phyloP scores from a whole-genome alignment of 768 basidiomycete genomes.

The Russula earlei region DNA sequence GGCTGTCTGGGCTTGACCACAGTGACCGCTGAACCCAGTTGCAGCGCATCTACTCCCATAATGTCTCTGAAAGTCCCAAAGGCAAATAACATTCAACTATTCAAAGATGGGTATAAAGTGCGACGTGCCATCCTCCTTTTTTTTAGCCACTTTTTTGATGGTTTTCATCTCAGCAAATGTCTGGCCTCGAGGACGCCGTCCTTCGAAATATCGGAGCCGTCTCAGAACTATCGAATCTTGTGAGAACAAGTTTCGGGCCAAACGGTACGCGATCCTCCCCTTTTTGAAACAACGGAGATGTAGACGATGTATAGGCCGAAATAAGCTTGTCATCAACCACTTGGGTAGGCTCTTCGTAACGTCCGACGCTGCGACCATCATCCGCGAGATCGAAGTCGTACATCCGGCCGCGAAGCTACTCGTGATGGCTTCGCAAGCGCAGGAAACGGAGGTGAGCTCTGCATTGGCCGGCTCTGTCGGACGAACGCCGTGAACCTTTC shows the following conservation, averaged over 20 bases:
- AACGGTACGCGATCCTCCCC: constrained; percentile 55
- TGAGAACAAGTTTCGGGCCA: constrained; percentile 92
- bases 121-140: constrained; percentile 5
- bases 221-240: constrained; percentile 88
- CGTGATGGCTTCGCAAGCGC: constrained; percentile 97
- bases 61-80: constrained; percentile 97
- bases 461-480: not conserved
- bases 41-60: not conserved
- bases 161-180: constrained; percentile 44
- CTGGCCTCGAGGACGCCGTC: constrained; percentile 95
- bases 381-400: constrained; percentile 94
- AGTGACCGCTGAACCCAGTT: not conserved
- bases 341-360: constrained; percentile 93
- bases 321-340: constrained; percentile 97
- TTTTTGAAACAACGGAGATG: not conserved
- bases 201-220: constrained; percentile 94
- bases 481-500: not conserved
- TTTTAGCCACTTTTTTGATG: not conserved
- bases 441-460: constrained; percentile 78
- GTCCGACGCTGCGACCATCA: constrained; percentile 97
- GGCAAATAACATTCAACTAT: constrained; percentile 77
- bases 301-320: constrained; percentile 52
- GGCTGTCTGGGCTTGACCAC: no score
- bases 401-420: constrained; percentile 98
- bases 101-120: constrained; percentile 97